Conservation (phyloP, 306 rosid species). For the Vigna angularis region DNA sequence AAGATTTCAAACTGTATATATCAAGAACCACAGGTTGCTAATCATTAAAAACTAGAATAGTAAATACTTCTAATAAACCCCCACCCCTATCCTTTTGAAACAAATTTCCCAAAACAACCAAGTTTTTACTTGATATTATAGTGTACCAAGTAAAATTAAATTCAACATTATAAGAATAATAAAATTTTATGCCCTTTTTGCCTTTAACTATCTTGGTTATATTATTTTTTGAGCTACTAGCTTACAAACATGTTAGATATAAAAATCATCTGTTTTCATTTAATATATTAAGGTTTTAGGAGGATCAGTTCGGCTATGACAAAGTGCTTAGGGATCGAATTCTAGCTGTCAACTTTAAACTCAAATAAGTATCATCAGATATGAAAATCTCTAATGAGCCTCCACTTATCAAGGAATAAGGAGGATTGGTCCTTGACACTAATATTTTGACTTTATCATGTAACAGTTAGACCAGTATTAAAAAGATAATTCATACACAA, state of each 20-base stretch:
- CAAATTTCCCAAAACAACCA: neutral
- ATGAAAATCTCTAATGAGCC: neutral
- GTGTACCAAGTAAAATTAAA: slow-evolving; percentile 19
- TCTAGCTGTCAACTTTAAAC: neutral
- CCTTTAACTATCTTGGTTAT: neutral
- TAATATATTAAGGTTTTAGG: neutral
- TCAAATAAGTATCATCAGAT: neutral
- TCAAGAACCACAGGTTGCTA: slow-evolving; percentile 8
- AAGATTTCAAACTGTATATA: slow-evolving; percentile 12
- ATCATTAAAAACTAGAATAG: neutral
- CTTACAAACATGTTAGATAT: slow-evolving; percentile 14
- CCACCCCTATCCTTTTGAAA: neutral
- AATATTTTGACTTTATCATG: neutral
- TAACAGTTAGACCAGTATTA: slow-evolving; percentile 8
- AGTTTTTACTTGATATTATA: slow-evolving; percentile 12
- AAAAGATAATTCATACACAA: neutral
- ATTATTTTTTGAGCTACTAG: slow-evolving; percentile 7
- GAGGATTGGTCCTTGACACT: neutral
- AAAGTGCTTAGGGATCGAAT: neutral
- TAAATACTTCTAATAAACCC: neutral
- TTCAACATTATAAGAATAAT: neutral
- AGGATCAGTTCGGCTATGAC: neutral
- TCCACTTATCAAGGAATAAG: neutral
- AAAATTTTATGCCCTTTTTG: neutral
- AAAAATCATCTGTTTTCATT: slow-evolving; percentile 3